phyloP scores from a whole-genome alignment of 73 alveolate genomes.

The Effrenium voratum region DNA sequence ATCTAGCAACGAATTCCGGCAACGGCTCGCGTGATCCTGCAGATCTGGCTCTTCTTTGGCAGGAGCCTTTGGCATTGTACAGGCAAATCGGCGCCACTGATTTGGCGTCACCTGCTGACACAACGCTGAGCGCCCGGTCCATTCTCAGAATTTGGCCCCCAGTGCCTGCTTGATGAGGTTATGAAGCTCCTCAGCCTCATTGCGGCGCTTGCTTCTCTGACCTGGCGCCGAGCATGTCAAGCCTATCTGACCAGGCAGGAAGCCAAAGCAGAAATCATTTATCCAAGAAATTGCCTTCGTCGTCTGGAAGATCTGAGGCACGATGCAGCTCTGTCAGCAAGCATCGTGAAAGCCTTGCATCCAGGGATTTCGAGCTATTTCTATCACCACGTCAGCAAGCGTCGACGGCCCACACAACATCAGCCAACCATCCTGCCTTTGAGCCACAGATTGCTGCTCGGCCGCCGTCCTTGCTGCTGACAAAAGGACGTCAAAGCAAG shows the following conservation, averaged over 20 bases:
- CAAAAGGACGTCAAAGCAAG: no score
- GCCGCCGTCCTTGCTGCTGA: slow-evolving; percentile 43
- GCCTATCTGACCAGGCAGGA: no score
- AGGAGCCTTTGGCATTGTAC: slow-evolving; percentile 32
- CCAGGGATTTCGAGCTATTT: background rate
- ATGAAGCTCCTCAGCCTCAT: slow-evolving; percentile 58
- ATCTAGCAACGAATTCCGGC: no score
- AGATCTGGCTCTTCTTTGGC: slow-evolving; percentile 49
- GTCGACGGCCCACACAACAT: background rate
- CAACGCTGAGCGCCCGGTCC: background rate
- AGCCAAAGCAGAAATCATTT: background rate
- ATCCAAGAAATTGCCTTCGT: background rate
- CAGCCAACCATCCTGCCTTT: background rate
- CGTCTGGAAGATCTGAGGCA: no score
- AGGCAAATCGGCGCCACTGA: slow-evolving; percentile 62
- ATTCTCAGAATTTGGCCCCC: background rate
- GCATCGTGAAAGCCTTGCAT: slow-evolving; percentile 56
- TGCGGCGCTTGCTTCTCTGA: no score
- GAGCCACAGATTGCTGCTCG: slow-evolving; percentile 72
- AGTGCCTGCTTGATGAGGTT: slow-evolving; percentile 54
- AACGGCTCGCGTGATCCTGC: no score
- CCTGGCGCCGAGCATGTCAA: background rate
- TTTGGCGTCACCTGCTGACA: slow-evolving; percentile 66
- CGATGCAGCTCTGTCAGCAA: slow-evolving; percentile 57
- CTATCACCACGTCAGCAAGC: background rate